phyloP scores from a whole-genome alignment of 805 yeast genomes.

The Candida broadrunensis region DNA sequence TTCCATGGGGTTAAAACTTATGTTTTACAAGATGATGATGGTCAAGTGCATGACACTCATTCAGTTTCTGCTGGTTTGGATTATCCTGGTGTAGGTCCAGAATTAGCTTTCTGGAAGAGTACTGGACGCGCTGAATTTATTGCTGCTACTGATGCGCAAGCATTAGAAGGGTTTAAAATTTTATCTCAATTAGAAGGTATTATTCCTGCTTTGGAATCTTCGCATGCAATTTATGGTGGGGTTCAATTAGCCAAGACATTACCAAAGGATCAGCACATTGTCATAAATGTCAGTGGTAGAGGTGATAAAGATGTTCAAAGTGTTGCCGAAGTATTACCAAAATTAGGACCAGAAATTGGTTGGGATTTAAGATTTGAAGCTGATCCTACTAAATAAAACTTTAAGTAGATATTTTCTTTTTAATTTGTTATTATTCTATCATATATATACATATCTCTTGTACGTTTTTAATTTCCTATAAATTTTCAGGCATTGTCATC shows the following conservation, averaged over 20 bases:
- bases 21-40: conserved; percentile 86
- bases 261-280: conserved; percentile 73
- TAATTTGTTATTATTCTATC: no score
- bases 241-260: conserved; percentile 80
- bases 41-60: conserved; percentile 97
- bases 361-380: conserved; percentile 93
- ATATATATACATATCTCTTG: neutral
- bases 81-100: conserved; percentile 99
- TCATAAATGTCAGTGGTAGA: conserved; percentile 93
- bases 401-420: no score
- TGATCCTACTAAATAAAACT: conserved; percentile 38
- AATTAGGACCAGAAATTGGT: conserved; percentile 83
- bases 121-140: conserved; percentile 88
- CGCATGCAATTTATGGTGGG: conserved; percentile 95
- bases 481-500: conserved; percentile 74
- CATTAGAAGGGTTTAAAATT: conserved; percentile 83
- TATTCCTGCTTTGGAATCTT: conserved; percentile 96
- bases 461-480: no score
- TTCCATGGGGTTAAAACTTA: conserved; percentile 97
- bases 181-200: conserved; percentile 95
- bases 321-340: conserved; percentile 92
- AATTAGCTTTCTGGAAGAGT: conserved; percentile 91
- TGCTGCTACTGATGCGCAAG: conserved; percentile 95
- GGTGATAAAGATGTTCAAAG: conserved; percentile 99
- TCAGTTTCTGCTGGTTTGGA: conserved; percentile 98